These are phyloP conservation scores for Synura sp. DNA, from an alignment of 352 stramenopile genomes.

Conservation along the genomic window DNA sequence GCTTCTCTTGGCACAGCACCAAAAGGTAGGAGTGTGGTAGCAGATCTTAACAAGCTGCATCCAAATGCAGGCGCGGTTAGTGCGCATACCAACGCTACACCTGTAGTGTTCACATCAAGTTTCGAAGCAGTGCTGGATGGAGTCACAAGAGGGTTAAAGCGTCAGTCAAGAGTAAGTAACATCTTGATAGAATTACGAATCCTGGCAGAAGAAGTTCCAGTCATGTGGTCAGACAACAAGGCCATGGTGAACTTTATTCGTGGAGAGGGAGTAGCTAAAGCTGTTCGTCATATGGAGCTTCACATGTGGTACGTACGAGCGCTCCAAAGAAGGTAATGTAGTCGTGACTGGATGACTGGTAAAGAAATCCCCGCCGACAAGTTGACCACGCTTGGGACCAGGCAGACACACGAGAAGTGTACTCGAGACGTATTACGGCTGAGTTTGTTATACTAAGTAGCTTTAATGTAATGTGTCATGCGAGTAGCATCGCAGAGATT, in stretches of 20 bases:
- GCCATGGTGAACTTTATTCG: background rate
- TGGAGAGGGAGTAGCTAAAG: background rate
- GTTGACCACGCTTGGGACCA: background rate
- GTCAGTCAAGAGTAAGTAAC: background rate
- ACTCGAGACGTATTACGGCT: too few species aligned
- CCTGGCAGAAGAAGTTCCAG: background rate
- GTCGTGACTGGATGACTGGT: background rate
- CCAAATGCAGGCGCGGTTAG: background rate
- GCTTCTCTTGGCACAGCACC: background rate
- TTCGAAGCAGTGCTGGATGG: slow-evolving; percentile 18
- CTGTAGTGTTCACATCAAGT: background rate
- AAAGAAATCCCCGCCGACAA: background rate
- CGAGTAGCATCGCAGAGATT: too few species aligned
- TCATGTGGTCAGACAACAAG: background rate
- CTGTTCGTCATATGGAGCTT: background rate
- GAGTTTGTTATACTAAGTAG: too few species aligned
- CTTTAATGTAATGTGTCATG: too few species aligned
- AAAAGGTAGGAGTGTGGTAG: background rate
- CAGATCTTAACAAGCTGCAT: background rate
- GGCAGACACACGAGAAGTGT: too few species aligned
- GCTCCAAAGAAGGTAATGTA: background rate
- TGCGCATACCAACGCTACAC: background rate
- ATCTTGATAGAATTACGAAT: background rate
- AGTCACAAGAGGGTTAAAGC: background rate
- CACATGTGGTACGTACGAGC: background rate